Percentiles rank a stretch among this genome's conserved stretches.
Evolutionary conservation across 257 asterid species (phyloP).

Genomic region (Dorcoceras hygrometricum): DNA sequence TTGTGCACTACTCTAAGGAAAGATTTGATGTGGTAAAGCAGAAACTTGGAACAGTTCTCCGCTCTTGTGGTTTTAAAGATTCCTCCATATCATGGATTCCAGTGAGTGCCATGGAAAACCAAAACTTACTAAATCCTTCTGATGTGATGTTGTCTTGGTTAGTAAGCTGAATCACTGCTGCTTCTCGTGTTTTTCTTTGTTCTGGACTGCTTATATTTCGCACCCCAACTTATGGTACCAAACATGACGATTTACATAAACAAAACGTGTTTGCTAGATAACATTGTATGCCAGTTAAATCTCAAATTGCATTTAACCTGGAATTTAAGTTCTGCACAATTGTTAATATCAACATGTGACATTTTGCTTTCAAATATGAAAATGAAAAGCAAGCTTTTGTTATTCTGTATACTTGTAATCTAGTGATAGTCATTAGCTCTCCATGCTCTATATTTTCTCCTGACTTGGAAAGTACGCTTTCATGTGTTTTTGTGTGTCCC

Average conservation of each 20-base stretch:
- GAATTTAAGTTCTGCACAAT: neutral
- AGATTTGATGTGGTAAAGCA: constrained; percentile 74
- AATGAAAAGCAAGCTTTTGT: neutral
- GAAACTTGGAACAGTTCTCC: constrained; percentile 76
- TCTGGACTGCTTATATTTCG: too few relatives aligned
- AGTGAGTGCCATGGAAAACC: constrained; percentile 88
- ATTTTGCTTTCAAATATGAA: neutral
- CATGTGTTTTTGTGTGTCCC: neutral
- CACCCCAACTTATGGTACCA: neutral
- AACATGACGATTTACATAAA: neutral
- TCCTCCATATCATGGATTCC: constrained; percentile 83
- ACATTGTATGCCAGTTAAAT: neutral
- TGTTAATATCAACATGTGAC: too few relatives aligned
- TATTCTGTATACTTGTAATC: too few relatives aligned
- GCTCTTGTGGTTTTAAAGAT: constrained; percentile 78
- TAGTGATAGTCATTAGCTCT: too few relatives aligned
- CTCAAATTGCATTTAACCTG: neutral
- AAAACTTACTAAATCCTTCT: constrained; percentile 71
- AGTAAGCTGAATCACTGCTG: constrained; percentile 29
- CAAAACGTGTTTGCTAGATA: neutral
- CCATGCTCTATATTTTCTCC: neutral
- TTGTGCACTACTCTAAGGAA: constrained; percentile 74
- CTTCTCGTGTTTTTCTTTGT: neutral
- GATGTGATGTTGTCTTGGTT: constrained; percentile 71
- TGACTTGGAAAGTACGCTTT: neutral